Conservation (phyloP, 2,329 filamentous ascomycete genomes). For the Phyllosticta capitalensis region DNA sequence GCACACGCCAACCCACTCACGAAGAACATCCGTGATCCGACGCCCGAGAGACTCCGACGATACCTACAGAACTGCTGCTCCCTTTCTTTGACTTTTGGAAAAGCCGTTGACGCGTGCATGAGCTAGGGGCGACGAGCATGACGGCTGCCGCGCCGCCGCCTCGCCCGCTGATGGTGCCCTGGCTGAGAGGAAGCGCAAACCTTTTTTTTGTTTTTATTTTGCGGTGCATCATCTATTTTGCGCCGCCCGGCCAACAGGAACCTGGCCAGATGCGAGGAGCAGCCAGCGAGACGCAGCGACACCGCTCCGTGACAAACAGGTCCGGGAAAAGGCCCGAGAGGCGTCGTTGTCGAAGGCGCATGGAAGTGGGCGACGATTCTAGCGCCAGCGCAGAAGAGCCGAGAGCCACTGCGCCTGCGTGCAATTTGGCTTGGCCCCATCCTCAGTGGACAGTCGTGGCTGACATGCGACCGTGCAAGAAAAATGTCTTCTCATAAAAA, state of each 20-base stretch:
- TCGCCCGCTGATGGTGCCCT: too few relatives aligned
- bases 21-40: too few relatives aligned
- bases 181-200: background rate
- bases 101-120: too few relatives aligned
- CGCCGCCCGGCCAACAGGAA: background rate
- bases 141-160: too few relatives aligned
- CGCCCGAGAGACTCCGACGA: too few relatives aligned
- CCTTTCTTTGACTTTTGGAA: too few relatives aligned
- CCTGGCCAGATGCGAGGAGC: background rate
- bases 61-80: too few relatives aligned
- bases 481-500: background rate
- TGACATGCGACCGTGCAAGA: background rate
- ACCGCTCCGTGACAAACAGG: background rate
- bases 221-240: background rate
- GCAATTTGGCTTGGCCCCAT: background rate
- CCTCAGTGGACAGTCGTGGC: background rate
- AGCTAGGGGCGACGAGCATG: too few relatives aligned
- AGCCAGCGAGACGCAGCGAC: background rate
- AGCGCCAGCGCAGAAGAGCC: background rate
- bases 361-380: background rate
- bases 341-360: background rate
- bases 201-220: background rate
- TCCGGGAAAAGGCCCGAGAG: background rate
- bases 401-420: background rate
- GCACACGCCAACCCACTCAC: too few relatives aligned